Evolutionary conservation across 192 early-diverging fungal genomes (phyloP), one percentile per base, ranked within the genome.

Genomic region (Entomortierella lignicola): DNA sequence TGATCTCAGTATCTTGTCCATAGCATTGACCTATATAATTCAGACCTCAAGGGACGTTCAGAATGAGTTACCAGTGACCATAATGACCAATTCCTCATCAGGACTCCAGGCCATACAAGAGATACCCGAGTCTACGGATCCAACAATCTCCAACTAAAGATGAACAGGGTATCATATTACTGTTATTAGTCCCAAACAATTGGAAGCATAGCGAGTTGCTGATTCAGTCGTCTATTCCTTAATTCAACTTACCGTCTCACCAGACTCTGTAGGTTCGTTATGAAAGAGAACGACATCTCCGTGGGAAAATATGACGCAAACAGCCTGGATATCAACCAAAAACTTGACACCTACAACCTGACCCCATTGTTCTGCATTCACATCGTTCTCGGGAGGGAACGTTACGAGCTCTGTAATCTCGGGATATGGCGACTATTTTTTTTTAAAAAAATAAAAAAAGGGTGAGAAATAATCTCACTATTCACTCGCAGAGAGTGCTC

Each of bases 81-180:
- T 77, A 12, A 93, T 80, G 59, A 96, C 84, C 2, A 97, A 61
- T 75, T 97, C 96, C 58, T 92, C 89, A 71, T 98, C 97, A 17
- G 96, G 96, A 83, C 92, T 94, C 96, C 93, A 96, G 41, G 80
- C 83, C 83, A 93, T 90, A 56, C 85, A 84, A 26, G 80, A 66
- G 29, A 96, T 91, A 17, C 93, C 93, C 17, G 85, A 83, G 63
- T 95, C 95, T 2, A 96, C 88, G 25, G 83, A 80, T 25, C 95
- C 95, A 5, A 96, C 91, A 42, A 88, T 72, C 57, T 91, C 89
- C n/a, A 85, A 34, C 84, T 88, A 81, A 15, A 37, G 6, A 4
- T 20, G 7, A 47, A 20, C 44, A n/a, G n/a, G n/a, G n/a, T n/a
- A n/a, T n/a, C n/a, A n/a, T n/a, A n/a, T n/a, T n/a, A n/a, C n/a